These are phyloP conservation scores for Ceratocystis albifundus DNA, from an alignment of 2,329 filamentous ascomycete genomes.

Conservation along the genomic window DNA sequence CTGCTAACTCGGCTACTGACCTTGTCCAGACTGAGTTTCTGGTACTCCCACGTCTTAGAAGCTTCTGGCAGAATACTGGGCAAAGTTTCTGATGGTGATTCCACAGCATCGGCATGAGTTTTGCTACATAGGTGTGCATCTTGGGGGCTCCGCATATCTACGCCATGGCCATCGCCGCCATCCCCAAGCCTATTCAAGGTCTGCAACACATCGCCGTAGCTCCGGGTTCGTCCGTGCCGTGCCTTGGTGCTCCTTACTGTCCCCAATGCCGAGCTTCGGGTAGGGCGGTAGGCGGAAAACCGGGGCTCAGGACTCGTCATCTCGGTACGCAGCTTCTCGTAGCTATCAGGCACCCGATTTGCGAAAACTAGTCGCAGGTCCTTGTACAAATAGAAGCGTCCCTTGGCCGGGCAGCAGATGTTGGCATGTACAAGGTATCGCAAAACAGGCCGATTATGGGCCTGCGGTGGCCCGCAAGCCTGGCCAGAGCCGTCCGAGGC, in stretches of 20 bases:
- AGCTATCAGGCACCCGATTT: conserved; percentile 88
- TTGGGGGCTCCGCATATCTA: no score
- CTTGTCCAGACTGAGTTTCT: conserved; percentile 13
- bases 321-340: conserved; percentile 84
- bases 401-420: conserved; percentile 75
- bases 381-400: conserved; percentile 82
- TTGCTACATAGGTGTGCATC: background rate
- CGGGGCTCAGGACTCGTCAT: conserved; percentile 78
- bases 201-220: background rate
- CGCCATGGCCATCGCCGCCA: background rate
- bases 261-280: conserved; percentile 36
- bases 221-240: background rate
- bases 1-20: background rate
- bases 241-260: background rate
- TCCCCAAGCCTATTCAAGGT: background rate
- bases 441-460: conserved; percentile 50
- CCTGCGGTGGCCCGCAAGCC: background rate
- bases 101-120: background rate
- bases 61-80: conserved; percentile 30
- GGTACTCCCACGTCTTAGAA: conserved; percentile 1
- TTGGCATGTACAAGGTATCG: conserved; percentile 88
- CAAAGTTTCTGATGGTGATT: background rate
- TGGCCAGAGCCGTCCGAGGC: background rate
- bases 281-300: conserved; percentile 72
- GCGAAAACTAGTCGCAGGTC: conserved; percentile 91